phyloP scores from a whole-genome alignment of 805 yeast genomes.

The Nakazawaea anatomiae region DNA sequence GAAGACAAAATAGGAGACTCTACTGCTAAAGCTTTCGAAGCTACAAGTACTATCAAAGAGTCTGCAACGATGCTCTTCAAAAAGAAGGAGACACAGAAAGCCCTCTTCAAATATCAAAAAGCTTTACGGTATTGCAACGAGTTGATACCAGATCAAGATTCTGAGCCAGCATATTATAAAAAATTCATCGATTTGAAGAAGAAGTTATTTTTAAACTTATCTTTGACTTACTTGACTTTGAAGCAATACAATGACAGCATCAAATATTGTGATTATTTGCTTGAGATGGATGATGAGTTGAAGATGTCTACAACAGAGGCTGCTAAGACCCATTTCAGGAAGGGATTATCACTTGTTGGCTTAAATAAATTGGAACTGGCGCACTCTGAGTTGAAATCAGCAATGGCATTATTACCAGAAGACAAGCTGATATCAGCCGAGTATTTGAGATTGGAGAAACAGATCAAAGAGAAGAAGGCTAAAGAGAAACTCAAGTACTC shows the following conservation, averaged over 20 bases:
- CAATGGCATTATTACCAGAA: slow-evolving; percentile 35
- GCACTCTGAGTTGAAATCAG: slow-evolving; percentile 34
- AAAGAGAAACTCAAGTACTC: slow-evolving; percentile 51
- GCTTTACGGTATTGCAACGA: slow-evolving; percentile 67
- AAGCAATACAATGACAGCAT: slow-evolving; percentile 42
- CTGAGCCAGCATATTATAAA: slow-evolving; percentile 44
- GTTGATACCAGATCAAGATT: slow-evolving; percentile 63
- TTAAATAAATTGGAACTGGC: slow-evolving; percentile 12
- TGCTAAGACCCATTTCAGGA: slow-evolving; percentile 57
- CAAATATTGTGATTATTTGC: slow-evolving; percentile 48
- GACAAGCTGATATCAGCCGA: slow-evolving; percentile 47
- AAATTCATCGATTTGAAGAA: slow-evolving; percentile 47
- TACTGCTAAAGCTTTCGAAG: slow-evolving; percentile 40
- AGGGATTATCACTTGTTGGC: slow-evolving; percentile 26
- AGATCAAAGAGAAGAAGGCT: slow-evolving; percentile 37
- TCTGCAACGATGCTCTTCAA: slow-evolving; percentile 62
- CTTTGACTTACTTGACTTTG: slow-evolving; percentile 46
- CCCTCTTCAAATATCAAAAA: slow-evolving; percentile 59
- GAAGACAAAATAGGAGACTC: slow-evolving; percentile 49
- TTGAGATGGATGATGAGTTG: slow-evolving; percentile 38
- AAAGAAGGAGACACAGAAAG: slow-evolving; percentile 51
- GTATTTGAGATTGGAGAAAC: slow-evolving; percentile 31
- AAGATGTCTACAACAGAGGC: slow-evolving; percentile 29
- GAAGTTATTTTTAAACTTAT: slow-evolving; percentile 50
- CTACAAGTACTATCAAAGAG: slow-evolving; percentile 52